Conservation (phyloP, 129 eudicot genomes). For the Artemisia annua region DNA sequence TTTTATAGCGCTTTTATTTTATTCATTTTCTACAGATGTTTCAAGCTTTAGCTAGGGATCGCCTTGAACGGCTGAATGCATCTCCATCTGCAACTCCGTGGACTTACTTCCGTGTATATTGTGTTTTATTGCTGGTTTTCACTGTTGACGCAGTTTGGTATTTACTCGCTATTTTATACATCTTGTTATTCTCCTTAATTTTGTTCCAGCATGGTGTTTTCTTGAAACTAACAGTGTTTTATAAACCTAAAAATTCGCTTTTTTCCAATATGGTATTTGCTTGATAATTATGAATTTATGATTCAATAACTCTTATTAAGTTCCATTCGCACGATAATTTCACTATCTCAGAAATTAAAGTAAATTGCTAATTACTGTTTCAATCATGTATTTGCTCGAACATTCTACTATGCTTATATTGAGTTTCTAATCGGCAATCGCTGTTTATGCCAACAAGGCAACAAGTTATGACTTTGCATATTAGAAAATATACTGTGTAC, state of each 20-base stretch:
- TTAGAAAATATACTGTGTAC: background rate
- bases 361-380: background rate
- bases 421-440: too few species aligned
- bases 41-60: constrained; percentile 95
- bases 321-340: constrained; percentile 14
- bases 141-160: constrained; percentile 77
- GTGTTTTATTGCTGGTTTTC: constrained; percentile 71
- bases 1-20: background rate
- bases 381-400: background rate
- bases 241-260: too few species aligned
- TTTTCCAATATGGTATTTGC: too few species aligned
- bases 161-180: too few species aligned
- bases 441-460: background rate
- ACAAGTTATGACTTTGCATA: constrained; percentile 13
- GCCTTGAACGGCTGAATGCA: constrained; percentile 92
- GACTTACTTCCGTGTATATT: constrained; percentile 93
- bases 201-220: too few species aligned
- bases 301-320: too few species aligned
- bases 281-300: too few species aligned
- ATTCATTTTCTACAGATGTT: constrained; percentile 62
- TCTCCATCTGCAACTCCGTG: constrained; percentile 96
- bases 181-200: too few species aligned
- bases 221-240: too few species aligned
- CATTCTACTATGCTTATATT: too few species aligned
- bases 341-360: background rate